Percentiles rank a stretch among this genome's conserved stretches.
phyloP scores from a whole-genome alignment of 2,329 filamentous ascomycete species.

The Fusarium duplospermum region DNA sequence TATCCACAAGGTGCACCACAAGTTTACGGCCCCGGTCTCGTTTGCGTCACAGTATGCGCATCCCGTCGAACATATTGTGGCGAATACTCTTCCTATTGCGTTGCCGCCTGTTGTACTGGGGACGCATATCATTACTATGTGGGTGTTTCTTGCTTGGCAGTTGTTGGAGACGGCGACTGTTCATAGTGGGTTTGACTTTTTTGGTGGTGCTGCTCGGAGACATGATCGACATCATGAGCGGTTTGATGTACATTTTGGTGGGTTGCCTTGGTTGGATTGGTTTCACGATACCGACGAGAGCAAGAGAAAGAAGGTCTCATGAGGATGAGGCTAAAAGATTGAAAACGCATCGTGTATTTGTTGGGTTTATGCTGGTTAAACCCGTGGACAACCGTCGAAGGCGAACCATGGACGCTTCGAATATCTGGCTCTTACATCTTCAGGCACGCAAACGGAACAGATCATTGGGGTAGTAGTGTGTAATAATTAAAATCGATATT shows the following conservation, averaged over 20 bases:
- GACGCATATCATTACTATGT: slow-evolving; percentile 64
- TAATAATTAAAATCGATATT: not conserved
- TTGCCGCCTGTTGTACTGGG: slow-evolving; percentile 60
- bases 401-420: no score
- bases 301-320: not conserved
- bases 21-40: slow-evolving; percentile 66
- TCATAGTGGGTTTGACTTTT: slow-evolving; percentile 69
- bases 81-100: slow-evolving; percentile 64
- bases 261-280: slow-evolving; percentile 64
- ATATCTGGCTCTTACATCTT: not conserved
- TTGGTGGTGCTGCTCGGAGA: slow-evolving; percentile 57
- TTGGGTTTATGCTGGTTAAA: not conserved
- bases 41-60: slow-evolving; percentile 68
- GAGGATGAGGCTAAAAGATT: not conserved
- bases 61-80: slow-evolving; percentile 66
- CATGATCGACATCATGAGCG: slow-evolving; percentile 70
- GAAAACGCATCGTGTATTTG: not conserved
- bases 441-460: not conserved
- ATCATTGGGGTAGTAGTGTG: no score
- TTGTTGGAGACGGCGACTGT: slow-evolving; percentile 65
- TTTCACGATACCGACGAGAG: slow-evolving; percentile 61
- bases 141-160: slow-evolving; percentile 60
- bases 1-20: slow-evolving; percentile 68
- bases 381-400: no score
- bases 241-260: slow-evolving; percentile 66